Evolutionary conservation across 2,329 filamentous ascomycete species (phyloP).

Genomic region (Endoconidiophora polonica): DNA sequence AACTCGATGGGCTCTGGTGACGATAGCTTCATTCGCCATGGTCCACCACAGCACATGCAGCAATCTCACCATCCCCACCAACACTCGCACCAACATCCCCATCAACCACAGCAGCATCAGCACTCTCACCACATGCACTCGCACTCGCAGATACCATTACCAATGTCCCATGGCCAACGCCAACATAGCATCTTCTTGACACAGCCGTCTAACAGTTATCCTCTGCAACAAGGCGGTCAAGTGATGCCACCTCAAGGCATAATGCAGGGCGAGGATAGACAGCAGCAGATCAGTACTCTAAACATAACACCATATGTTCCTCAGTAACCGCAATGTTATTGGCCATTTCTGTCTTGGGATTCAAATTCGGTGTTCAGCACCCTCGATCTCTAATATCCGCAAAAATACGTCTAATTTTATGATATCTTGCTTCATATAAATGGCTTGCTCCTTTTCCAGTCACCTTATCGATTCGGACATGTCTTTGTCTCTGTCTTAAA

Average conservation of each 20-base stretch:
- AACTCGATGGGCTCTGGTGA: not conserved
- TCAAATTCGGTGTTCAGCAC: too few relatives aligned
- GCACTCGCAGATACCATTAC: slow-evolving; percentile 3
- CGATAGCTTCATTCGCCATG: not conserved
- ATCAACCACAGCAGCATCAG: not conserved
- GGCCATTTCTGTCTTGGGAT: too few relatives aligned
- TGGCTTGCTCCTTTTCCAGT: too few relatives aligned
- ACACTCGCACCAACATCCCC: not conserved
- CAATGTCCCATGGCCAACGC: slow-evolving; percentile 3
- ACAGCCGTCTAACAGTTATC: slow-evolving; percentile 4
- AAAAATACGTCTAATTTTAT: too few relatives aligned
- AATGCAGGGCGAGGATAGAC: not conserved
- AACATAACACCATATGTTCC: slow-evolving; percentile 2
- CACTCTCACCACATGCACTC: slow-evolving; percentile 8
- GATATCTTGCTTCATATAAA: too few relatives aligned
- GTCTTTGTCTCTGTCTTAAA: too few relatives aligned
- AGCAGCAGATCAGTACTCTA: not conserved
- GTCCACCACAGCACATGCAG: slow-evolving; percentile 6
- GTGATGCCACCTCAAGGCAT: too few relatives aligned
- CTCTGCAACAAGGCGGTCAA: not conserved
- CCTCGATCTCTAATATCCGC: too few relatives aligned
- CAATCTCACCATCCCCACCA: too few relatives aligned
- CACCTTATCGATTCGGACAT: too few relatives aligned
- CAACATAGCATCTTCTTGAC: slow-evolving; percentile 10
- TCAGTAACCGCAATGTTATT: not conserved